A percentile compares a stretch with the other conserved stretches of the same genome.
Evolutionary conservation across 306 rosid genomes (phyloP).

Genomic region (Citrullus amarus): DNA sequence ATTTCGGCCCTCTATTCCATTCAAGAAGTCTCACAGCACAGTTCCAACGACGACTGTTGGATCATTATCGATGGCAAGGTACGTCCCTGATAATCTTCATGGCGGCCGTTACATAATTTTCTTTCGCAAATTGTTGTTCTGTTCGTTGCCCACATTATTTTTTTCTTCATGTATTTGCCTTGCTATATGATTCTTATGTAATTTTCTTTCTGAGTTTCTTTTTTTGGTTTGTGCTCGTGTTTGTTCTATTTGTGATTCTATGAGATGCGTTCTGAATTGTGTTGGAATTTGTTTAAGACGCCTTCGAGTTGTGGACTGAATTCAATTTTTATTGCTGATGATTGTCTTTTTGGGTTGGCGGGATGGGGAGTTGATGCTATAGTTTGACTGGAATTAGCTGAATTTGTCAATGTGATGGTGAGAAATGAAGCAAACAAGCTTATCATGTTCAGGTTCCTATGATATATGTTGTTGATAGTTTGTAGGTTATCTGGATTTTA

Average conservation of each 20-base stretch:
- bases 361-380: background rate
- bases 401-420: background rate
- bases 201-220: background rate
- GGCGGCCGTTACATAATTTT: background rate
- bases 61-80: constrained; percentile 77
- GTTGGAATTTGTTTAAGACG: background rate
- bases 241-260: background rate
- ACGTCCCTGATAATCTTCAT: background rate
- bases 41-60: constrained; percentile 77
- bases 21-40: constrained; percentile 56
- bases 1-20: constrained; percentile 42
- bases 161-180: background rate
- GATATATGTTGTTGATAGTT: background rate
- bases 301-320: background rate
- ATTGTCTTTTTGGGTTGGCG: background rate
- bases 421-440: background rate
- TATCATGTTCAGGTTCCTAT: background rate
- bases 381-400: background rate
- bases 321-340: background rate
- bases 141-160: background rate
- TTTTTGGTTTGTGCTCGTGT: background rate
- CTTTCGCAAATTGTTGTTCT: background rate
- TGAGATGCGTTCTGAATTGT: background rate
- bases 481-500: background rate
- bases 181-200: background rate